Evolutionary conservation across 2,329 filamentous ascomycete species (phyloP).

Genomic region (Gnomoniopsis smithogilvyi): DNA sequence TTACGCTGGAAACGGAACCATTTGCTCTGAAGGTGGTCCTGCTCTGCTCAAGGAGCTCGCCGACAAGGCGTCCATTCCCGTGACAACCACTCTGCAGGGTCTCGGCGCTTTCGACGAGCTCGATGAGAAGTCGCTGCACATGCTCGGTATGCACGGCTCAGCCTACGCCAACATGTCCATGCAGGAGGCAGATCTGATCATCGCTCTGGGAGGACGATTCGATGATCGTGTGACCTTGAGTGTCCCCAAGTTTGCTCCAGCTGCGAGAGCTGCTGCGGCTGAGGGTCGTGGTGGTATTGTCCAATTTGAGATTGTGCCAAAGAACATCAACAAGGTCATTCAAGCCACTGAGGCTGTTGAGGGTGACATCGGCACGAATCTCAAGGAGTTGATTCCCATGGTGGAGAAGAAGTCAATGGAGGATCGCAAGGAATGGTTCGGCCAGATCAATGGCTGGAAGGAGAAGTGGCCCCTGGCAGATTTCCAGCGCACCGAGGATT

Average conservation of each 20-base stretch:
- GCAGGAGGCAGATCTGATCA: constrained; percentile 93
- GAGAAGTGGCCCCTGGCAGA: constrained; percentile 77
- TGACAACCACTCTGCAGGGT: constrained; percentile 93
- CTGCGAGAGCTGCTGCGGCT: constrained; percentile 77
- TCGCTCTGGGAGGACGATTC: constrained; percentile 89
- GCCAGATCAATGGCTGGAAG: constrained; percentile 89
- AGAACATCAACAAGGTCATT: constrained; percentile 99
- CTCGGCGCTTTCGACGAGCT: constrained; percentile 91
- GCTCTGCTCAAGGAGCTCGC: constrained; percentile 79
- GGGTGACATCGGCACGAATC: constrained; percentile 82
- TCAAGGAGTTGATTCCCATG: constrained; percentile 70
- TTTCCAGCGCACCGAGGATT: constrained; percentile 74
- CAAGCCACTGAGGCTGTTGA: constrained; percentile 94
- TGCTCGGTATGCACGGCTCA: constrained; percentile 98
- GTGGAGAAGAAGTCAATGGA: constrained; percentile 59
- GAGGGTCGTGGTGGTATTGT: constrained; percentile 91
- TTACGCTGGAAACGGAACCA: constrained; percentile 88
- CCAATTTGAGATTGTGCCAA: constrained; percentile 98
- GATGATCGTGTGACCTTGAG: constrained; percentile 90
- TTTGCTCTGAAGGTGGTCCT: constrained; percentile 75
- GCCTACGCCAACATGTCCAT: constrained; percentile 98
- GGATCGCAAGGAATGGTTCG: constrained; percentile 81
- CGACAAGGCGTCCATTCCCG: constrained; percentile 87
- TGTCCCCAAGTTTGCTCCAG: constrained; percentile 83
- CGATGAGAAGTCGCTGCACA: constrained; percentile 91